Base-by-base conservation (phyloP, 148 eudicot species). In the Rhododendron henanense region DNA sequence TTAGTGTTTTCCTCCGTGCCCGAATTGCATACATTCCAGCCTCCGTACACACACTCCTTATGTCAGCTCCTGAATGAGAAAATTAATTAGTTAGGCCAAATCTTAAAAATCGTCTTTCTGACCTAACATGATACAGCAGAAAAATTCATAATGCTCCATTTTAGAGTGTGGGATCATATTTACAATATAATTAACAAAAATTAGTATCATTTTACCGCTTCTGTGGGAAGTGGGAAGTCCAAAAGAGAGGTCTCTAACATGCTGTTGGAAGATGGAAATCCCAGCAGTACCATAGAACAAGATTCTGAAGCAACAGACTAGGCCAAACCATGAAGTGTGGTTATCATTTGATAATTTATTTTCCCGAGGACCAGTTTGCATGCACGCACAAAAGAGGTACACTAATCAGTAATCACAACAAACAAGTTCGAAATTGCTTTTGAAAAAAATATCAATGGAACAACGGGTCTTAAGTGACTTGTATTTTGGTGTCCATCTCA, bases 1-100 rank as follows among this genome's bases (percentile, higher is more conserved):
- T 96, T 7, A 94, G 96, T 2, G 98, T 93, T 90, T 94, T 96
- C 88, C 98, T 94, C 45, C 96, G 84, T 57, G 98, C 98, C 83
- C 96, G 84, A 35, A 96, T 96, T 2, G 98, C 98, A 84, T 91
- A 94, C 98, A 96, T 96, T 71, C 96, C 98, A 41, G 98, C 98
- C 88, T 94, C 98, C 1, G 95, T 96, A 90, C 98, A 96, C 79
- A 92, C 98, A 88, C 98, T 93, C 89, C 98, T 91, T 84, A 96
- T 96, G 83, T 94, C 98, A 69, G 95, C 98, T 61, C 98, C 98
- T 96, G 93, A 81, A 87, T 31, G 19, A 75, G 41, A 86, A 55
- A 44, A 75, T 23, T 15, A 11, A 61, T 53, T 45, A 33, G 8
- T 50, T 11, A 84, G 35, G 51, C 50, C 28, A 55, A 35, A 71